Conservation (phyloP, 2,329 filamentous ascomycete genomes). For the Trichophyton rubrum region DNA sequence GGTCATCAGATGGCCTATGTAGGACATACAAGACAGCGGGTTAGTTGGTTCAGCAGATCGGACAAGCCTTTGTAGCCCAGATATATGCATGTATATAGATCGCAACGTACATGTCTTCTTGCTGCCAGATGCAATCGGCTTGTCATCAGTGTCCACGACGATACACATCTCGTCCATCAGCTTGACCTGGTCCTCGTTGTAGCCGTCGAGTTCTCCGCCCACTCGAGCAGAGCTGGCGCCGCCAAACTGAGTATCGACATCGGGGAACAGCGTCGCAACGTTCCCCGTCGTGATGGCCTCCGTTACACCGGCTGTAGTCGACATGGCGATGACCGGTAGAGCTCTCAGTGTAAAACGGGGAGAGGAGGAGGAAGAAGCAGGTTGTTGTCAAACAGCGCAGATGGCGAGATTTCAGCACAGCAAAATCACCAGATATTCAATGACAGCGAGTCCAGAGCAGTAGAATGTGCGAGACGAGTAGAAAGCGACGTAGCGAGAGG, state of each 20-base stretch:
- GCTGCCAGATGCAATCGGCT: conserved; percentile 87
- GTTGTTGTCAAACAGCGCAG: background rate
- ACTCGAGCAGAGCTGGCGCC: conserved; percentile 39
- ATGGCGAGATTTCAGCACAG: background rate
- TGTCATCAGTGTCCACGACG: conserved; percentile 81
- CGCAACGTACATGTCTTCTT: conserved; percentile 75
- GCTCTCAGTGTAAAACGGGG: background rate
- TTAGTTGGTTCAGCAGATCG: background rate
- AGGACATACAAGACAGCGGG: background rate
- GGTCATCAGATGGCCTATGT: conserved; percentile 84
- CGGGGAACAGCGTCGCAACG: conserved; percentile 78
- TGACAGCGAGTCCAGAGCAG: background rate
- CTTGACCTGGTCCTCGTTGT: conserved; percentile 94
- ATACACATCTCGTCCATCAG: conserved; percentile 99
- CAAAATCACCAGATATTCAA: background rate
- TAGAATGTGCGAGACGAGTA: background rate
- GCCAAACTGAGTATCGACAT: conserved; percentile 53
- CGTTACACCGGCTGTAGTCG: conserved; percentile 37
- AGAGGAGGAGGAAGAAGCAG: background rate
- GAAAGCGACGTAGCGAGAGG: background rate
- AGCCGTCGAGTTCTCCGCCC: conserved; percentile 63
- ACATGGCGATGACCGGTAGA: conserved; percentile 25
- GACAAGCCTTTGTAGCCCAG: background rate
- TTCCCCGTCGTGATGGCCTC: conserved; percentile 70
- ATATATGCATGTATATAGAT: background rate